These are phyloP conservation scores for Exophiala spinifera DNA, from an alignment of 2,329 filamentous ascomycete species.

Conservation along the genomic window DNA sequence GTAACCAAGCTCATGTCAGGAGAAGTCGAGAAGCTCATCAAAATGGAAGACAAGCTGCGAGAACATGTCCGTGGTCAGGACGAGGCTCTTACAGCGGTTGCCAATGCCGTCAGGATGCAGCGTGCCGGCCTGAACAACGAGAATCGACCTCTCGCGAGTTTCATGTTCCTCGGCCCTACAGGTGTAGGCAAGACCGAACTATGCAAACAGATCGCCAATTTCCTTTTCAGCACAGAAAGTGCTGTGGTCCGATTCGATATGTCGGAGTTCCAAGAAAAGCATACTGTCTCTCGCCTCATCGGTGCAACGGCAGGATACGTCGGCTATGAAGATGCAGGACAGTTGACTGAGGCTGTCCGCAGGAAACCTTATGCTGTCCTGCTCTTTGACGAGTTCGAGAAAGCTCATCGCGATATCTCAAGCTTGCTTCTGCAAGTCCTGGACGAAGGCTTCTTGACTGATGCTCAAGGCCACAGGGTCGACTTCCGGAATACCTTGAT, in stretches of 20 bases:
- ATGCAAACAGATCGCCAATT: constrained; percentile 90
- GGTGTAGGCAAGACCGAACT: constrained; percentile 97
- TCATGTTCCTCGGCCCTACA: constrained; percentile 96
- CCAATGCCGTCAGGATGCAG: constrained; percentile 90
- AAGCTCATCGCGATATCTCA: constrained; percentile 92
- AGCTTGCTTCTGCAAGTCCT: constrained; percentile 88
- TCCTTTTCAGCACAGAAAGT: constrained; percentile 87
- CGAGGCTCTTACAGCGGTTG: constrained; percentile 84
- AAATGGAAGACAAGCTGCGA: constrained; percentile 88
- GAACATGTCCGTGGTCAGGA: constrained; percentile 88
- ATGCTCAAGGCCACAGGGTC: constrained; percentile 92
- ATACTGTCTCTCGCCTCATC: constrained; percentile 89
- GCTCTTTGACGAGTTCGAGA: constrained; percentile 96
- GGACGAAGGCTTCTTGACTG: constrained; percentile 93
- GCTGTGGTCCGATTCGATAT: constrained; percentile 95
- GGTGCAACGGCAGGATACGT: constrained; percentile 92
- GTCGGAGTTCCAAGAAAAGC: constrained; percentile 96
- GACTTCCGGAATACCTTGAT: constrained; percentile 97
- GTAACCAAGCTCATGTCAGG: constrained; percentile 88
- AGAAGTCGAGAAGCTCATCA: constrained; percentile 89
- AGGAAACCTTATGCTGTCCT: constrained; percentile 94
- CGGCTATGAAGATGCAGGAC: constrained; percentile 93
- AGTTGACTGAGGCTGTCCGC: constrained; percentile 90
- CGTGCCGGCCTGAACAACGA: constrained; percentile 87
- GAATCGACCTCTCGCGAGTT: constrained; percentile 85